Evolutionary conservation across 352 stramenopile species (phyloP), one percentile per base, ranked within the genome.

Genomic region (Phytopythium aichiense): DNA sequence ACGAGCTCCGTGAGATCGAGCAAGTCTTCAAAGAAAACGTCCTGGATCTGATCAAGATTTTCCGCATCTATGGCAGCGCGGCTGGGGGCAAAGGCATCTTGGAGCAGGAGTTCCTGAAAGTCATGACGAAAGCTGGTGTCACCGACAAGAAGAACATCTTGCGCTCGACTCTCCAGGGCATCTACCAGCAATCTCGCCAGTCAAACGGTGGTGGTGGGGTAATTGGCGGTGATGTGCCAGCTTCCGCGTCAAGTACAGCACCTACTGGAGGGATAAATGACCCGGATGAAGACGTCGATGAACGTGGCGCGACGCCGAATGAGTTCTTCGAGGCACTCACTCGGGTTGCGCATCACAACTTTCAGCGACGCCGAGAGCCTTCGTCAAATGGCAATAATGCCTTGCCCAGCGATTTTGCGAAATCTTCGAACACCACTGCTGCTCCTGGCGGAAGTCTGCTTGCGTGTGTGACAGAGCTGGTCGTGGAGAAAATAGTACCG

Each of bases 71-170:
- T 46, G 80, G 81, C 42, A 88, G 78, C 40, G 81, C 74, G 1
- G 74, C 74, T 0, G 80, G 81, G 18, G 82, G 84, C 0, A 89
- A 89, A 55, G 77, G 76, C 7, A 88, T 93, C 57, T 54, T 89
- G 9, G 84, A 93, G 58, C 84, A 93, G 37, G 81, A 93, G 25
- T 93, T 93, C 53, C 76, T 91, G 33, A 91, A 93, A 62, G 70
- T 93, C 25, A 91, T 93, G 78, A 89, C 81, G 0, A 83, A 89
- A 50, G 77, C 78, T 0, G 80, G 84, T 9, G 71, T 91, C 48
- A 89, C 82, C 9, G 81, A 91, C 65, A 91, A 89, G 72, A 91
- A 91, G 42, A 88, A 90, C 53, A 93, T 93, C 35, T 58, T 89
- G 31, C 59, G 81, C n/a, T 88, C 79, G 1, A 72, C 89, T 48